phyloP scores from a whole-genome alignment of 768 basidiomycete species.

The Pilatotrama ljubarskyi region DNA sequence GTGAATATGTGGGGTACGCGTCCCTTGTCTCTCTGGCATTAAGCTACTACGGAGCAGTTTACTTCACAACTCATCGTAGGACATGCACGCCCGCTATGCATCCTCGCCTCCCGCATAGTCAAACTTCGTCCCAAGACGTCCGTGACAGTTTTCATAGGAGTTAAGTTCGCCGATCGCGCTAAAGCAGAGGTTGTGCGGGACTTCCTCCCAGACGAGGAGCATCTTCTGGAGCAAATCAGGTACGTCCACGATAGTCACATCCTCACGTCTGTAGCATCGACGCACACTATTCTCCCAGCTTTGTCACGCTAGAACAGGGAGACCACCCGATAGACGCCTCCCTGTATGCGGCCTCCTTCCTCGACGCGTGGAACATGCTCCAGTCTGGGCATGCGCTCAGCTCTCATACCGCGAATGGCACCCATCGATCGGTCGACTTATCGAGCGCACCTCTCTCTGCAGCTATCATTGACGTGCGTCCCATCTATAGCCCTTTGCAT shows the following conservation, averaged over 20 bases:
- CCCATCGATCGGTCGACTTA: too few relatives aligned
- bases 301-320: background rate
- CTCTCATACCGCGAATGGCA: background rate
- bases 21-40: background rate
- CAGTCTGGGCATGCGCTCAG: background rate
- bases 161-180: conserved; percentile 1
- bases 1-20: conserved; percentile 6
- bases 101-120: conserved; percentile 8
- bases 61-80: conserved; percentile 7
- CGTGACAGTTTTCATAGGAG: conserved; percentile 13
- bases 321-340: background rate
- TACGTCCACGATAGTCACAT: background rate
- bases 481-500: background rate
- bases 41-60: too few relatives aligned
- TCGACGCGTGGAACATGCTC: background rate
- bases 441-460: background rate
- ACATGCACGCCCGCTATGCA: conserved; percentile 12
- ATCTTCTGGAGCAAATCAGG: background rate
- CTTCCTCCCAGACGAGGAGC: background rate
- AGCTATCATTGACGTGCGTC: conserved; percentile 4
- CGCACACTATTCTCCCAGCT: too few relatives aligned
- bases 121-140: background rate
- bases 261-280: too few relatives aligned
- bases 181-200: conserved; percentile 3
- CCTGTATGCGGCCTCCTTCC: background rate